Evolutionary conservation across 805 yeast species (phyloP).

Genomic region (Candida ponderosae): DNA sequence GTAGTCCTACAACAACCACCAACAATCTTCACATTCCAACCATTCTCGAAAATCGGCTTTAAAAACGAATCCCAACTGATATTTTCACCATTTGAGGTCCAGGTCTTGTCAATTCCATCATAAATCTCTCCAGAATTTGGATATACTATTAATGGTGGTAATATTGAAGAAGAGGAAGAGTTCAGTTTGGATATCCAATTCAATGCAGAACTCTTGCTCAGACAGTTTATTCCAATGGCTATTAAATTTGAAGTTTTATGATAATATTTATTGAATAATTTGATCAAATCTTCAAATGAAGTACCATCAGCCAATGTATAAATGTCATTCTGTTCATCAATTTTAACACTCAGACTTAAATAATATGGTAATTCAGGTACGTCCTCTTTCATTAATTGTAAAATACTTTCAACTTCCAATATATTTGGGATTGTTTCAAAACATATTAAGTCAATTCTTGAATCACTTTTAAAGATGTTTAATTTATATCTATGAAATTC

Average conservation of each 20-base stretch:
- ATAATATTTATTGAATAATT: slow-evolving; percentile 11
- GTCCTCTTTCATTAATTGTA: slow-evolving; percentile 29
- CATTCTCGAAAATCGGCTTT: slow-evolving; percentile 26
- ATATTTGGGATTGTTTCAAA: slow-evolving; percentile 69
- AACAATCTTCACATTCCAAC: slow-evolving; percentile 37
- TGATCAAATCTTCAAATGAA: slow-evolving; percentile 23
- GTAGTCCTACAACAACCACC: slow-evolving; percentile 78
- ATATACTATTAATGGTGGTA: slow-evolving; percentile 43
- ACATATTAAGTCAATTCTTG: slow-evolving; percentile 47
- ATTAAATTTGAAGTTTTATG: slow-evolving; percentile 23
- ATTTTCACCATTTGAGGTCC: slow-evolving; percentile 26
- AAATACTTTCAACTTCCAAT: slow-evolving; percentile 44
- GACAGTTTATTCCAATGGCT: slow-evolving; percentile 67
- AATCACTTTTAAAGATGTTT: slow-evolving; percentile 26
- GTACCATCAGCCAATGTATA: slow-evolving; percentile 44
- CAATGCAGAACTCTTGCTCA: slow-evolving; percentile 35
- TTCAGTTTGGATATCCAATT: slow-evolving; percentile 30
- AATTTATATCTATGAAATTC: slow-evolving; percentile 46
- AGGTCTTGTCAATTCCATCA: slow-evolving; percentile 36
- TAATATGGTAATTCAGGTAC: slow-evolving; percentile 33
- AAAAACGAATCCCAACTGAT: slow-evolving; percentile 32
- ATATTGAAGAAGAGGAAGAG: slow-evolving; percentile 1
- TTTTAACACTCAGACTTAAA: slow-evolving; percentile 33
- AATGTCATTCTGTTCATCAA: slow-evolving; percentile 14
- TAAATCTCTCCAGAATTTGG: slow-evolving; percentile 74